These are phyloP conservation scores for Ganoderma lingzhi DNA, from an alignment of 1,284 basidiomycete species.

Conservation along the genomic window DNA sequence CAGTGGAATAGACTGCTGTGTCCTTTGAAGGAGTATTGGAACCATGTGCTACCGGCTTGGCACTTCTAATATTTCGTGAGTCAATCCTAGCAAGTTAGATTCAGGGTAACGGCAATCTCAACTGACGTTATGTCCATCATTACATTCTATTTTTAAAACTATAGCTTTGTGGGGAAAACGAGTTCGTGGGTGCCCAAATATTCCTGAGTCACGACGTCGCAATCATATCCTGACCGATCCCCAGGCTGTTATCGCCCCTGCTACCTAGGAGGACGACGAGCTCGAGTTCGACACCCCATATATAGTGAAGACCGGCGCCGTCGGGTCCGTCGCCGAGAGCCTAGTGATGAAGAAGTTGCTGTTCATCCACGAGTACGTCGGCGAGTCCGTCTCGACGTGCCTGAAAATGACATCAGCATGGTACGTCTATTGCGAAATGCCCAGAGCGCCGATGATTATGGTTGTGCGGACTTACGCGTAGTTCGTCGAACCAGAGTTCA, in stretches of 20 bases:
- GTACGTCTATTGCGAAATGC: background rate
- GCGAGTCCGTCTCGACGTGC: constrained; percentile 8
- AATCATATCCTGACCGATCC: background rate
- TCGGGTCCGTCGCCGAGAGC: background rate
- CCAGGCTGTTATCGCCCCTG: background rate
- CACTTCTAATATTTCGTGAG: too few relatives aligned
- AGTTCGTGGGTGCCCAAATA: background rate
- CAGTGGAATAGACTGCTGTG: too few relatives aligned
- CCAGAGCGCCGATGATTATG: background rate
- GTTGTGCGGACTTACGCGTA: constrained; percentile 9
- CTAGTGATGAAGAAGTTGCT: constrained; percentile 9
- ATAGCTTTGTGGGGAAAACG: background rate
- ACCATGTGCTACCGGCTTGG: too few relatives aligned
- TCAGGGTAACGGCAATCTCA: background rate
- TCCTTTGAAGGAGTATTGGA: too few relatives aligned
- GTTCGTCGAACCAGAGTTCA: background rate
- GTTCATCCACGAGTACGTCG: constrained; percentile 11
- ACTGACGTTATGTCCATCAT: background rate
- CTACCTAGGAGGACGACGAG: background rate
- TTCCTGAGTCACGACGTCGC: background rate
- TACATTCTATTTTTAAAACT: background rate
- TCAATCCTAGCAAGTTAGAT: background rate
- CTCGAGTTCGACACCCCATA: constrained; percentile 2
- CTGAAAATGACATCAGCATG: background rate
- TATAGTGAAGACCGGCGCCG: constrained; percentile 1